These are phyloP conservation scores for Darksidea phi DNA, from an alignment of 495 filamentous ascomycete genomes.

Conservation along the genomic window DNA sequence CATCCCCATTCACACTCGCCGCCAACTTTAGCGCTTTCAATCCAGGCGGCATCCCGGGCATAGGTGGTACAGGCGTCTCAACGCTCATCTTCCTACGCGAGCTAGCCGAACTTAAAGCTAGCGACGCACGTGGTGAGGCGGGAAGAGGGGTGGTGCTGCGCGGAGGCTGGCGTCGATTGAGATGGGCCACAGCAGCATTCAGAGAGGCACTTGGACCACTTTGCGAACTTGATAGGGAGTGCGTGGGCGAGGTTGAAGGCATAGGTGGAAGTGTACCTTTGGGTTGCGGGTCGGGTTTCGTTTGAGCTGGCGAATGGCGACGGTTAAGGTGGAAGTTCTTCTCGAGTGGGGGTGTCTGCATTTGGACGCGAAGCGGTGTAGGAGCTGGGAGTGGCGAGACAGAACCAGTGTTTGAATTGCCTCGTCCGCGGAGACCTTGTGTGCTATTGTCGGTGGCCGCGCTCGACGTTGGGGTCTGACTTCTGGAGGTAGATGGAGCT, in stretches of 20 bases:
- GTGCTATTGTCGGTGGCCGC: neutral
- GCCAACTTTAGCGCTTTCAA: slow-evolving; percentile 16
- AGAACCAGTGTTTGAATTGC: neutral
- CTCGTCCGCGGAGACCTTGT: neutral
- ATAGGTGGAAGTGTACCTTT: neutral
- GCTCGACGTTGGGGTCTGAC: neutral
- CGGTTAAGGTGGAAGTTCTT: neutral
- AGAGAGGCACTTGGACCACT: slow-evolving; percentile 1
- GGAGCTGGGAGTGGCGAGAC: neutral
- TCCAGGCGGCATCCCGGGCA: neutral
- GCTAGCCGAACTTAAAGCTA: slow-evolving; percentile 1
- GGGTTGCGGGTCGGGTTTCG: neutral
- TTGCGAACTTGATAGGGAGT: neutral
- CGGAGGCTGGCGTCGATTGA: slow-evolving; percentile 14
- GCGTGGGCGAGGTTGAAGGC: neutral
- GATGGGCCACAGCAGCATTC: slow-evolving; percentile 14
- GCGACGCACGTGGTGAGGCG: slow-evolving; percentile 18
- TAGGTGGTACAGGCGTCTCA: neutral
- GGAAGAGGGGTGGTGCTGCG: slow-evolving; percentile 11
- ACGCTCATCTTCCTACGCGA: slow-evolving; percentile 16
- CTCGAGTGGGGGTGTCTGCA: neutral
- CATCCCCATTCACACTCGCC: slow-evolving; percentile 10
- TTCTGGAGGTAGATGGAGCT: neutral
- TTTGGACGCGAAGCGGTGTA: neutral
- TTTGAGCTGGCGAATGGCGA: neutral